Evolutionary conservation across 805 yeast genomes (phyloP), one percentile per base, ranked within the genome.

Genomic region (Priceomyces haplophilus): DNA sequence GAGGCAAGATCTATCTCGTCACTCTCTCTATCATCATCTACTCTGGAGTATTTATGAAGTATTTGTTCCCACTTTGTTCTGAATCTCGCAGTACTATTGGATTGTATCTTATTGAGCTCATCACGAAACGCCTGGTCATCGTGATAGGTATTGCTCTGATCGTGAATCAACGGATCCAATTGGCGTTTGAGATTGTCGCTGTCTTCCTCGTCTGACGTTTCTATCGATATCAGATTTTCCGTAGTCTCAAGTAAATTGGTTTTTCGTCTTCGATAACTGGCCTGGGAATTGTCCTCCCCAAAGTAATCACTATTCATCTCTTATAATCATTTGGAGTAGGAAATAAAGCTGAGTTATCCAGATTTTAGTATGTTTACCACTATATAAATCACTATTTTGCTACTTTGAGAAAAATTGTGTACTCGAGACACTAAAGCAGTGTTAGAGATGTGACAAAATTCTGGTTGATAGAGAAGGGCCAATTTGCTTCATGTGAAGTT

Each of bases 1-100:
- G 88, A 79, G 7, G 57, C 54, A 17, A 86, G 53, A 55, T 86
- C 89, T n/a, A 82, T 62, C 18, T 80, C 69, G 55, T 82, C 89
- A 30, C 85, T 83, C 41, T 80, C 81, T 13, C 67, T 67, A 3
- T 67, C 65, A 25, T 75, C 74, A 39, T 72, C 72, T 38, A 78
- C 72, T 3, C 47, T 42, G 3, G 78, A 65, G 53, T 82, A 80
- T 53, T 75, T 78, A 1, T 68, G 58, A 6, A 83, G 70, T 21
- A 83, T 78, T 11, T 67, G 62, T 17, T 68, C 64, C 88, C 88
- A 82, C 27, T 55, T 59, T 30, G 37, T 32, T 29, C 47, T 45
- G 41, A 66, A 64, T 42, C 55, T 54, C 16, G 45, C 38, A n/a
- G 55, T 54, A 48, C 67, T 66, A 19, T 55, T 55, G n/a, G 46